Base-by-base conservation (phyloP, 768 basidiomycete species). In the Calocybe gangraenosa region DNA sequence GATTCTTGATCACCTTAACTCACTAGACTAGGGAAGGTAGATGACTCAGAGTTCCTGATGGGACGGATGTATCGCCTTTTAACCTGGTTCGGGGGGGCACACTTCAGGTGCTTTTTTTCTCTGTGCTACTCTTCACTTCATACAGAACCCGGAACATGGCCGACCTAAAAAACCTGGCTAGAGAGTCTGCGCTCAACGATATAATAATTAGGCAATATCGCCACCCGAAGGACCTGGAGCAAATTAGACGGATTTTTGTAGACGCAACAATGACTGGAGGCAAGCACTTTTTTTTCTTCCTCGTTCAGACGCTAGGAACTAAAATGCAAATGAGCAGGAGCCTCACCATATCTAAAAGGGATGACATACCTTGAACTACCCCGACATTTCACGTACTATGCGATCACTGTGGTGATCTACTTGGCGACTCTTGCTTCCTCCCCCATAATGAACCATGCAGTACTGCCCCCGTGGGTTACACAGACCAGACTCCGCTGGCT, bases 251-350 rank as follows among this genome's bases (percentile, higher is more conserved):
- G 21, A 40, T 46, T 2, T 55, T 55, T 34, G 25, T 46, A 10
- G 40, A 49, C 2, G 48, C 44, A 18, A 49, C 48, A 9, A 48
- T 52, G 34, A 44, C 37, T 25, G 54, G 54, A 4, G 21, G 54
- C 49, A 28, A 4, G 50, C 36, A 7, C 21, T 4, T 14, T 9
- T 15, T 23, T n/a, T 32, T 33, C 9, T 9, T 7, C n/a, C 0
- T 1, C 34, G 9, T 1, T 38, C n/a, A n/a, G n/a, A n/a, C n/a
- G n/a, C 32, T n/a, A 46, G 33, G n/a, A 30, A 6, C 21, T 9
- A 25, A 31, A 10, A 18, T 30, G 19, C 25, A 28, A 3, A 25
- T 20, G 18, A 3, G 7, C 25, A 52, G 44, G 18, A 34, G 30
- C 21, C 15, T 48, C 54, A 1, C 54, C 54, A 35, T 49, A 41